These are phyloP conservation scores for Hemileccinum rubropunctum DNA, from an alignment of 768 basidiomycete species.

Conservation along the genomic window DNA sequence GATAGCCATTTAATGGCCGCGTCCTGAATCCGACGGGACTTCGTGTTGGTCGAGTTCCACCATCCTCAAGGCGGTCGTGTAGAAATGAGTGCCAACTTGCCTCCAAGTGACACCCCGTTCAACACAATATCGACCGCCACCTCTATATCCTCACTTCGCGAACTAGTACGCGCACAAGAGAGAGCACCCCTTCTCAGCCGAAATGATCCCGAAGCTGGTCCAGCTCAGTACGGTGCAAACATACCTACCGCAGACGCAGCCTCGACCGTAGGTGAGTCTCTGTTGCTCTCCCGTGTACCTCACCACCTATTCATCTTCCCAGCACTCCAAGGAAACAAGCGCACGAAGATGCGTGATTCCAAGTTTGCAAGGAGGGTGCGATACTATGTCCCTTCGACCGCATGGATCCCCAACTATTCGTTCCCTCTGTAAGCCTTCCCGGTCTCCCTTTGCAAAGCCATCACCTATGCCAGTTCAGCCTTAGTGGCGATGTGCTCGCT, in stretches of 20 bases:
- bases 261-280: constrained; percentile 20
- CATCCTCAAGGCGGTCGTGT: not conserved
- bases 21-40: not conserved
- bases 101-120: constrained; percentile 9
- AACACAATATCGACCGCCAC: constrained; percentile 28
- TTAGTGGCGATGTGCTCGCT: constrained; percentile 74
- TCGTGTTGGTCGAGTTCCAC: not conserved
- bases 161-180: constrained; percentile 21
- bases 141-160: constrained; percentile 26
- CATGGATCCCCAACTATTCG: constrained; percentile 80
- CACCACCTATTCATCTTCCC: not conserved
- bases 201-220: constrained; percentile 27
- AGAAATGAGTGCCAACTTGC: constrained; percentile 12
- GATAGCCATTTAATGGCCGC: not conserved
- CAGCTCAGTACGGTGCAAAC: constrained; percentile 17
- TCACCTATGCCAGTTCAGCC: constrained; percentile 31
- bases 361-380: constrained; percentile 49
- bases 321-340: constrained; percentile 15
- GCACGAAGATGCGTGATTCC: constrained; percentile 19
- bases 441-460: not conserved
- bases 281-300: not conserved
- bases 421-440: constrained; percentile 52
- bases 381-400: constrained; percentile 76
- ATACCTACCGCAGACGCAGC: constrained; percentile 14
- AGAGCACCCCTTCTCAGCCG: constrained; percentile 21